A percentile compares a stretch with the other conserved stretches of the same genome.
Evolutionary conservation across 345 rosid species (phyloP).

Genomic region (Lumnitzera racemosa): DNA sequence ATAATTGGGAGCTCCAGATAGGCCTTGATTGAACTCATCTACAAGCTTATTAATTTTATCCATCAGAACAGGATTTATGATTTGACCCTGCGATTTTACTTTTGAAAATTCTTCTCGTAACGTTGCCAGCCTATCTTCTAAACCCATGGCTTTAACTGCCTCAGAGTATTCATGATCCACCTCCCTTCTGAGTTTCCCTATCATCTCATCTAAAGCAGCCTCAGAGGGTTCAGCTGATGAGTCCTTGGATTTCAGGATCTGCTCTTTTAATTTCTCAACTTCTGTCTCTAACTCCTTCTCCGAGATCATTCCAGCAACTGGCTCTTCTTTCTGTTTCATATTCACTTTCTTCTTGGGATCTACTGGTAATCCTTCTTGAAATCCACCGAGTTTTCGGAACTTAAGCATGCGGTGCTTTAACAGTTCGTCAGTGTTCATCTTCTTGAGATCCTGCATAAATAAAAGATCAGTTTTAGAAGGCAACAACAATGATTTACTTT

Average conservation of each 20-base stretch:
- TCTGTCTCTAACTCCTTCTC: slow-evolving; percentile 50
- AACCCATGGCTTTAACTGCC: slow-evolving; percentile 56
- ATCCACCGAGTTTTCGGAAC: slow-evolving; percentile 78
- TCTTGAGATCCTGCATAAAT: slow-evolving; percentile 54
- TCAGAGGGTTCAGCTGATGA: slow-evolving; percentile 50
- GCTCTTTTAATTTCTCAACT: slow-evolving; percentile 59
- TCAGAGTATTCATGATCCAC: slow-evolving; percentile 62
- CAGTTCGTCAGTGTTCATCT: slow-evolving; percentile 58
- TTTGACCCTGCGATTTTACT: slow-evolving; percentile 45
- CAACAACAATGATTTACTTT: slow-evolving; percentile 4
- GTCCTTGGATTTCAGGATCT: slow-evolving; percentile 57
- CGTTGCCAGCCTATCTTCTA: slow-evolving; percentile 37
- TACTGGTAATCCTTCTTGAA: slow-evolving; percentile 53
- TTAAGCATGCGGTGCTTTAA: slow-evolving; percentile 69
- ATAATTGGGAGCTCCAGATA: slow-evolving; percentile 56
- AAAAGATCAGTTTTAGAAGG: slow-evolving; percentile 6
- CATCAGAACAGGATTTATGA: slow-evolving; percentile 43
- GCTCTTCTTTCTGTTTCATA: slow-evolving; percentile 65
- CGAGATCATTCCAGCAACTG: slow-evolving; percentile 25
- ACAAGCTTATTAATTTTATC: slow-evolving; percentile 62
- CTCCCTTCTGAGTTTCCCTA: slow-evolving; percentile 59
- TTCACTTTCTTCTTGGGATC: slow-evolving; percentile 56
- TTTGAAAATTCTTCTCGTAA: slow-evolving; percentile 45
- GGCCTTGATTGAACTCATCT: slow-evolving; percentile 44
- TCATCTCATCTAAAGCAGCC: slow-evolving; percentile 47